phyloP scores from a whole-genome alignment of 257 asterid genomes.

The Lycium barbarum region DNA sequence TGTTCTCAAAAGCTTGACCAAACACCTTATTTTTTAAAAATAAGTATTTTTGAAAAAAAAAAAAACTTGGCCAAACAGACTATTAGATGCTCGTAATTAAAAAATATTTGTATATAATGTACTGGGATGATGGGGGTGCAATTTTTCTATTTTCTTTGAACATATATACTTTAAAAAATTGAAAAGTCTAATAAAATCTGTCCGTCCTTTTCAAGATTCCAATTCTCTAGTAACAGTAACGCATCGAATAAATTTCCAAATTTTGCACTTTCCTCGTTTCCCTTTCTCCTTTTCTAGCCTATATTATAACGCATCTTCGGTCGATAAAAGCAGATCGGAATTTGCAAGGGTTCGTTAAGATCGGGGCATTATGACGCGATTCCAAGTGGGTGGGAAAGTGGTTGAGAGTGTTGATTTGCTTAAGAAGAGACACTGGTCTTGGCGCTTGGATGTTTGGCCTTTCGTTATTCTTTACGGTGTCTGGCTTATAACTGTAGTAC shows the following conservation, averaged over 20 bases:
- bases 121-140: too few species aligned
- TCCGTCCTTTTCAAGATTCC: not conserved
- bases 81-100: too few species aligned
- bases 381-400: constrained; percentile 92
- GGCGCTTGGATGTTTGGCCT: constrained; percentile 96
- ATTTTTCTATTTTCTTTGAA: not conserved
- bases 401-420: constrained; percentile 89
- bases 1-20: too few species aligned
- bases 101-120: too few species aligned
- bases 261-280: not conserved
- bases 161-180: too few species aligned
- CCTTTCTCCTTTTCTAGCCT: not conserved
- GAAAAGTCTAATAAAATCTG: constrained; percentile 11
- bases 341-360: not conserved
- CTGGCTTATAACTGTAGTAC: constrained; percentile 77
- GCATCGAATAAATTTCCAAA: too few species aligned
- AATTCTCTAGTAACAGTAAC: too few species aligned
- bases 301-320: not conserved
- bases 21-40: too few species aligned
- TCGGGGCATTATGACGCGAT: constrained; percentile 56
- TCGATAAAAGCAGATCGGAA: not conserved
- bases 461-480: constrained; percentile 68
- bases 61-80: too few species aligned
- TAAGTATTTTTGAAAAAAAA: too few species aligned
- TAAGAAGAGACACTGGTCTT: constrained; percentile 76